These are phyloP conservation scores for Fraxinus cuspidata DNA, from an alignment of 257 asterid species.

Conservation along the genomic window DNA sequence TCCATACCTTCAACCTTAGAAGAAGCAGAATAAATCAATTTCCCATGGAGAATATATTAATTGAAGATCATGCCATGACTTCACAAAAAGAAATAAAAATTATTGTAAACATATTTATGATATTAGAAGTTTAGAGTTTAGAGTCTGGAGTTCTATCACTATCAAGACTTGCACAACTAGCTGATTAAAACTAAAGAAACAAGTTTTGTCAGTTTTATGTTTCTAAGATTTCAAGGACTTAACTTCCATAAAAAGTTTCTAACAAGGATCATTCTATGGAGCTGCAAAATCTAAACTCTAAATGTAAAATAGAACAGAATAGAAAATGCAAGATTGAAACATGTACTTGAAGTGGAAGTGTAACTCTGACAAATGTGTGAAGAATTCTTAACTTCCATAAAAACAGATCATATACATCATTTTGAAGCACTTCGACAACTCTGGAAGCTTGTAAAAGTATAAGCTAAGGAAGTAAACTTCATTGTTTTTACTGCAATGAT, in stretches of 20 bases:
- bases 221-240: not conserved
- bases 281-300: not conserved
- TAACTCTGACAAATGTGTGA: not conserved
- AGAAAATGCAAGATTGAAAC: not conserved
- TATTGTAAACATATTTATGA: too few relatives aligned
- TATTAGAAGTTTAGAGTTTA: too few relatives aligned
- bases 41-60: too few relatives aligned
- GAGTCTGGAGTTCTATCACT: too few relatives aligned
- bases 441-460: not conserved
- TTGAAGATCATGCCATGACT: too few relatives aligned
- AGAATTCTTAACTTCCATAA: not conserved
- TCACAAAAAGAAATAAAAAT: too few relatives aligned
- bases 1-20: conserved; percentile 86
- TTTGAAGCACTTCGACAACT: not conserved
- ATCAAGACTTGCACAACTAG: too few relatives aligned
- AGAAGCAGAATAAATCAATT: conserved; percentile 26
- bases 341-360: not conserved
- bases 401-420: not conserved
- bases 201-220: too few relatives aligned
- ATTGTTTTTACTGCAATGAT: not conserved
- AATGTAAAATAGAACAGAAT: not conserved
- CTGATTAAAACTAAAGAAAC: too few relatives aligned
- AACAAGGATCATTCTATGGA: not conserved
- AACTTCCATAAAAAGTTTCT: not conserved
- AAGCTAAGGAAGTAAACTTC: not conserved